A percentile compares a stretch with the other conserved stretches of the same genome.
These are phyloP conservation scores for Mycosphaerella sp. DNA, from an alignment of 2,329 filamentous ascomycete genomes.

Conservation along the genomic window DNA sequence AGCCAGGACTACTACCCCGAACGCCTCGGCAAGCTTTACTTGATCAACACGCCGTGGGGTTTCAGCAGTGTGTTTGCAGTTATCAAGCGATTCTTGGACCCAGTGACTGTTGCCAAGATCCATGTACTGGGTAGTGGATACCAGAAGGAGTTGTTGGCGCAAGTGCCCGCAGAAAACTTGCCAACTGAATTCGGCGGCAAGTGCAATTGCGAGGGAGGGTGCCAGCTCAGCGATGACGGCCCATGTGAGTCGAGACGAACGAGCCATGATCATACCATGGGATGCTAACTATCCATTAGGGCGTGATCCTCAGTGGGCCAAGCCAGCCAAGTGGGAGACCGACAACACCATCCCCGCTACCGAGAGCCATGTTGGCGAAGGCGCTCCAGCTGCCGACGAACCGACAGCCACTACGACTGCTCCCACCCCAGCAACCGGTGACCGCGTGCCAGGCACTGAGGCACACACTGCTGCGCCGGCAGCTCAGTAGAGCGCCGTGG, in stretches of 20 bases:
- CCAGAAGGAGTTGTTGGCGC: slow-evolving; percentile 73
- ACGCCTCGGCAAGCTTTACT: slow-evolving; percentile 87
- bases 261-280: neutral
- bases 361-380: slow-evolving; percentile 29
- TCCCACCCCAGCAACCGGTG: slow-evolving; percentile 14
- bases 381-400: slow-evolving; percentile 20
- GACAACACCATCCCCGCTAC: slow-evolving; percentile 31
- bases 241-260: slow-evolving; percentile 55
- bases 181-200: slow-evolving; percentile 77
- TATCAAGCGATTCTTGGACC: slow-evolving; percentile 91
- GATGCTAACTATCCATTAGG: slow-evolving; percentile 23
- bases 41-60: slow-evolving; percentile 97
- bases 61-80: slow-evolving; percentile 80
- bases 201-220: slow-evolving; percentile 77
- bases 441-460: slow-evolving; percentile 7
- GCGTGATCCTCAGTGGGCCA: slow-evolving; percentile 64
- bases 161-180: slow-evolving; percentile 85
- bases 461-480: slow-evolving; percentile 6
- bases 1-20: slow-evolving; percentile 99
- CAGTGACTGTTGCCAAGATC: slow-evolving; percentile 94
- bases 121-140: slow-evolving; percentile 77
- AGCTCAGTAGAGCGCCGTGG: neutral
- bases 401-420: slow-evolving; percentile 20
- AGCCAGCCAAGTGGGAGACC: slow-evolving; percentile 46
- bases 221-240: slow-evolving; percentile 77